Conservation (phyloP, 768 basidiomycete genomes). For the Amanita pallidorosea region DNA sequence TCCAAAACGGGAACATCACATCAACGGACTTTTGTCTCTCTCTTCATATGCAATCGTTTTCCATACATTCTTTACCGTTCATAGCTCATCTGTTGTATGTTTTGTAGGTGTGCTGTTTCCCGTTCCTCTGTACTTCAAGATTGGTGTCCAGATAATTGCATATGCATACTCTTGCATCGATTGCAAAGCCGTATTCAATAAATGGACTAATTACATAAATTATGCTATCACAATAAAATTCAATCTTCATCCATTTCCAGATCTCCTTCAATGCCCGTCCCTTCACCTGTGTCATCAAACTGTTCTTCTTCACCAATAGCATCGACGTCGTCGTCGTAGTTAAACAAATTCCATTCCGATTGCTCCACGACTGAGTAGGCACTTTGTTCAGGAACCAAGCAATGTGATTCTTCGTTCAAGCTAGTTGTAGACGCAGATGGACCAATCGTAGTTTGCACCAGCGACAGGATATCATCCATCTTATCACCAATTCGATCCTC, state of each 20-base stretch:
- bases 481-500: slow-evolving; percentile 70
- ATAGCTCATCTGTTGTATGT: slow-evolving; percentile 5
- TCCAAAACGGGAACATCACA: not conserved
- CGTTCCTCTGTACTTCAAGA: not conserved
- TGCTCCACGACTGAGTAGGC: slow-evolving; percentile 15
- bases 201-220: not conserved
- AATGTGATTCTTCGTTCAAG: slow-evolving; percentile 5
- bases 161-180: not conserved
- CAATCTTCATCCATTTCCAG: slow-evolving; percentile 57
- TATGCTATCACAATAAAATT: slow-evolving; percentile 3
- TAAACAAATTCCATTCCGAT: slow-evolving; percentile 10
- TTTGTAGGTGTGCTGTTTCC: not conserved
- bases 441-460: slow-evolving; percentile 29
- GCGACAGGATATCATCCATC: slow-evolving; percentile 54
- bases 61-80: slow-evolving; percentile 2
- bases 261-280: slow-evolving; percentile 59
- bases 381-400: slow-evolving; percentile 8
- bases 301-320: slow-evolving; percentile 38
- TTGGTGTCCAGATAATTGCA: not conserved
- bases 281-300: slow-evolving; percentile 60
- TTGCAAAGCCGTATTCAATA: not conserved
- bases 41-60: slow-evolving; percentile 4
- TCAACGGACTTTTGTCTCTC: not conserved
- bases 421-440: slow-evolving; percentile 3
- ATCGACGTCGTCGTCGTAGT: slow-evolving; percentile 27